Evolutionary conservation across 2,329 filamentous ascomycete genomes (phyloP), one percentile per base, ranked within the genome.

Genomic region (Talaromyces marneffei): DNA sequence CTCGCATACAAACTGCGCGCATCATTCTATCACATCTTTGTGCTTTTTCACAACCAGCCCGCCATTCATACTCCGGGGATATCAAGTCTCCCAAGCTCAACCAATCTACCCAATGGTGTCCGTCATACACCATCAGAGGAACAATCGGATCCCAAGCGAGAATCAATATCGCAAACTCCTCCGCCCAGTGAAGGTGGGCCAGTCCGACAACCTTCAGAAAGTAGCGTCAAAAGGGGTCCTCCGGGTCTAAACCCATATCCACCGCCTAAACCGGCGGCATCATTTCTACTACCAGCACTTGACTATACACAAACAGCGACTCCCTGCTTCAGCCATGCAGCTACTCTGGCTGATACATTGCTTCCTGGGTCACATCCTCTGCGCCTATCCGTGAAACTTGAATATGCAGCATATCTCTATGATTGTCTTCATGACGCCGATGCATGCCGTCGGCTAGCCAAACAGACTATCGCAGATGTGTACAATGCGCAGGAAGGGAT

Each of bases 1-100:
- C 83, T 99, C 65, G 88, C 90, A 20, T 91, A 91, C 73, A 99
- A 97, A 76, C 83, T 99, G 14, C 87, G 91, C 63, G 94, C 94
- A 16, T 96, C 91, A 20, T 96, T 97, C 72, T 94, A 95, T 69
- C 93, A 99, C 77, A 91, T 99, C 66, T 96, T 96, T 74, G 94
- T 96, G 59, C 83, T 97, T 12, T 97, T 97, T 72, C 91, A 97
- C 78, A 97, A 97, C 75, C 86, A 91, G 58, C 93, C 93, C 0
- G 83, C 88, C 0, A 84, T 96, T 61, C 87, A 87, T 48, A 79
- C 82, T 37, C 82, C 85, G 69, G 82, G 82, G 20, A 78, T 83
- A 62, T 78, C 80, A 48, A 72, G 69, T 62, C 70, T 74, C 10
- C 69, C 70, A 7, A 66, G 64, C 57, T 68, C 67, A 16, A 63